Conservation (phyloP, 139 green algal species). For the Dunaliella sp. region DNA sequence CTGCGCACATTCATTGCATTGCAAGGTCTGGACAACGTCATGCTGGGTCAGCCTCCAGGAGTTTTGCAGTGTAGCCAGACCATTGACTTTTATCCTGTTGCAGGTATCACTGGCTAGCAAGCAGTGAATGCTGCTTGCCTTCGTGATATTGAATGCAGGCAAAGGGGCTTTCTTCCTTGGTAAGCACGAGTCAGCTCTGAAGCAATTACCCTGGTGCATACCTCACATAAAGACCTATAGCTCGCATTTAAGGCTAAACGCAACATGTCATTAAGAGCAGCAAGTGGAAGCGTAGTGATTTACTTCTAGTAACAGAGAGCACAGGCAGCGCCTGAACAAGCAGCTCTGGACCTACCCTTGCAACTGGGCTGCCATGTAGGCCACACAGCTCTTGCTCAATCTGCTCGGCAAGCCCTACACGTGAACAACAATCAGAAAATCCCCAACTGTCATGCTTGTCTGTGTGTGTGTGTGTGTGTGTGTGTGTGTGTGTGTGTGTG, state of each 20-base stretch:
- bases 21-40: not conserved
- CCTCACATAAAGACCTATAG: not conserved
- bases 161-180: too few species aligned
- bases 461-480: not conserved
- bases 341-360: not conserved
- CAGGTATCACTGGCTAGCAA: too few species aligned
- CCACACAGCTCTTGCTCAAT: not conserved
- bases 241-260: not conserved
- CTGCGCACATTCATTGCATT: too few species aligned
- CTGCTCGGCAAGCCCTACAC: not conserved
- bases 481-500: not conserved
- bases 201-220: not conserved
- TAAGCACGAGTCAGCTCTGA: too few species aligned
- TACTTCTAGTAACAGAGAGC: not conserved
- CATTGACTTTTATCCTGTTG: too few species aligned
- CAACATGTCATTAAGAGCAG: too few species aligned
- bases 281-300: too few species aligned
- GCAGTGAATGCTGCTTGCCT: not conserved
- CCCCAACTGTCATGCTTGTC: not conserved
- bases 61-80: not conserved
- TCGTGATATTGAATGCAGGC: not conserved
- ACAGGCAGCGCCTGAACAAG: not conserved
- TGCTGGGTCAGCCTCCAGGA: not conserved
- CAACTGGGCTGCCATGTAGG: not conserved
- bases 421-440: not conserved